Evolutionary conservation across 306 rosid species (phyloP), one percentile per base, ranked within the genome.

Genomic region (Glycine soja): DNA sequence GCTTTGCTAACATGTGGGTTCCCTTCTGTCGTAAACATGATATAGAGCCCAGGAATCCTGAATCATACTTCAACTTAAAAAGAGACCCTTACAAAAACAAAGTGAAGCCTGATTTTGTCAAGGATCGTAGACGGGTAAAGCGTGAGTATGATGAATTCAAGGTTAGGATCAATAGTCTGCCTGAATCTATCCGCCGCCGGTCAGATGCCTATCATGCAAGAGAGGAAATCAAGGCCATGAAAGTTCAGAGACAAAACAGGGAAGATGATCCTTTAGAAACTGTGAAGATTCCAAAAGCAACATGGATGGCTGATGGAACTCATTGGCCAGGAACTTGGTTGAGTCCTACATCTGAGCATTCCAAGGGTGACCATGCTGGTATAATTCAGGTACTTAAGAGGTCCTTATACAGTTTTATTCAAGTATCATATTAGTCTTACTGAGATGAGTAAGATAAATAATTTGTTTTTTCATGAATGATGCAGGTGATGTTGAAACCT

Each of bases 311-410:
- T 85, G 98, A 94, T 89, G 95, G 97, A 66, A 90, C 98, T 58
- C 94, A 94, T 52, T 94, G 98, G 98, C 98, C 98, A 2, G 98
- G 98, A 77, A 94, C 98, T 84, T 94, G 98, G 98, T 81, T 92
- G 86, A 79, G 0, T 79, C 80, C 95, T 79, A 52, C 90, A 61
- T 7, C 95, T 62, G 97, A 94, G 86, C 98, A 94, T 85, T 81
- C 97, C 3, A 94, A 67, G 75, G 93, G 98, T 54, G 98, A 94
- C 81, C 98, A 94, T 81, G 92, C 94, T 7, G 97, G 98, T 67
- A 87, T 94, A 66, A 94, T 94, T 83, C 98, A 94, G 97, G 98
- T 93, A 92, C 45, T 70, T 75, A 14, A 52, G 24, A 51, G 71
- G 13, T 71, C 82, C 65, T 58, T 12, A 11, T 67, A 53, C 18